Conservation (phyloP, 2,329 filamentous ascomycete species). For the Fusarium penzigii region DNA sequence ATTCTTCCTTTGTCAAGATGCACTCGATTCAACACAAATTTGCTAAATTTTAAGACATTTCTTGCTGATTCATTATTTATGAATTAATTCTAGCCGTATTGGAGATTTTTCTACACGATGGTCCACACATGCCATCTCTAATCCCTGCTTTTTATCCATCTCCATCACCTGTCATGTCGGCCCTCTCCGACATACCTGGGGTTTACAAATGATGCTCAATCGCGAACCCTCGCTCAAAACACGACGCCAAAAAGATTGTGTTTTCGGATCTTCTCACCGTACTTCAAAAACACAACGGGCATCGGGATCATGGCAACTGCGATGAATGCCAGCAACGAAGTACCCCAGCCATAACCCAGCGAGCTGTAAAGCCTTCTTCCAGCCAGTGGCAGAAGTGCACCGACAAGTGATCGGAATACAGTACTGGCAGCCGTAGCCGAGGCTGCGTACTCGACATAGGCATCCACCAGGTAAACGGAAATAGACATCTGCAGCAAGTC, state of each 20-base stretch:
- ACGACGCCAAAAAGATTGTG: slow-evolving; percentile 30
- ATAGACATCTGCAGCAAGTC: slow-evolving; percentile 44
- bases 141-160: neutral
- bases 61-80: neutral
- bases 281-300: slow-evolving; percentile 39
- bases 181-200: neutral
- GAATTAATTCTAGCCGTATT: neutral
- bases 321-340: slow-evolving; percentile 49
- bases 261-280: slow-evolving; percentile 38
- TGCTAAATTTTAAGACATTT: too few species aligned
- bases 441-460: slow-evolving; percentile 29
- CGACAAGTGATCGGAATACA: slow-evolving; percentile 57
- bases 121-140: neutral
- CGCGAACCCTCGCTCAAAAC: slow-evolving; percentile 13
- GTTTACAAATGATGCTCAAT: neutral
- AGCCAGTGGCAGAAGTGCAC: slow-evolving; percentile 62
- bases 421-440: slow-evolving; percentile 32
- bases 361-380: slow-evolving; percentile 44
- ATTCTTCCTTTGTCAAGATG: neutral
- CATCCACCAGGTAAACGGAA: slow-evolving; percentile 60
- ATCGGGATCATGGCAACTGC: slow-evolving; percentile 44
- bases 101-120: neutral
- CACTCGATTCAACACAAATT: neutral
- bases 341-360: slow-evolving; percentile 50
- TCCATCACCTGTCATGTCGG: neutral